Evolutionary conservation across 1,284 basidiomycete genomes (phyloP), one percentile per base, ranked within the genome.

Genomic region (Papiliotrema fonsecae): DNA sequence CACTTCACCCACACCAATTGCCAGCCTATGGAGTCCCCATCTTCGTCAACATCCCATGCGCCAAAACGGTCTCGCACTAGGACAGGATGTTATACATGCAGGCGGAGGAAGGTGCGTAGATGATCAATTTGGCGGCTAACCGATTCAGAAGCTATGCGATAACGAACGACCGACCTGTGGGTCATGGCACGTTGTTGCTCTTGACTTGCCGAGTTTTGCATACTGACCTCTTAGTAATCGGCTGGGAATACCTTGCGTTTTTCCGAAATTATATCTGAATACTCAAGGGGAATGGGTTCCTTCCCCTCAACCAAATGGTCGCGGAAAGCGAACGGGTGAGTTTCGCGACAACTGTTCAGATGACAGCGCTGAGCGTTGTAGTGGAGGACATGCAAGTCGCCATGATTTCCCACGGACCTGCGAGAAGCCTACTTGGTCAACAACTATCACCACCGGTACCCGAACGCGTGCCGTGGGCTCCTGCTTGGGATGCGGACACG

Each of bases 301-400:
- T 11, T 50, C 48, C 1, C 58, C 58, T 6, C 58, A 60, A 32
- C 58, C 58, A 1, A 60, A 60, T 24, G 58, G 58, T 10, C 45
- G 56, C 4, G 54, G 52, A 4, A 56, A 56, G 41, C 52, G 51
- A 42, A 50, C 54, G 14, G 35, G 57, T 59, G 26, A 42, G 40
- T 25, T 22, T 42, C 22, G 9, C 11, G 10, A 18, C 13, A n/a
- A 4, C 16, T 13, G 19, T 19, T 21, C 24, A 40, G 26, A 22
- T 51, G n/a, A n/a, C n/a, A n/a, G n/a, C n/a, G n/a, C n/a, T n/a
- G n/a, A n/a, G n/a, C n/a, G n/a, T n/a, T n/a, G n/a, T n/a, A n/a
- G n/a, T n/a, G n/a, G n/a, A n/a, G n/a, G n/a, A n/a, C n/a, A n/a
- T n/a, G n/a, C n/a, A n/a, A n/a, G n/a, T n/a, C n/a, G n/a, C n/a